phyloP scores from a whole-genome alignment of 768 basidiomycete genomes.

The Calocera cornea region DNA sequence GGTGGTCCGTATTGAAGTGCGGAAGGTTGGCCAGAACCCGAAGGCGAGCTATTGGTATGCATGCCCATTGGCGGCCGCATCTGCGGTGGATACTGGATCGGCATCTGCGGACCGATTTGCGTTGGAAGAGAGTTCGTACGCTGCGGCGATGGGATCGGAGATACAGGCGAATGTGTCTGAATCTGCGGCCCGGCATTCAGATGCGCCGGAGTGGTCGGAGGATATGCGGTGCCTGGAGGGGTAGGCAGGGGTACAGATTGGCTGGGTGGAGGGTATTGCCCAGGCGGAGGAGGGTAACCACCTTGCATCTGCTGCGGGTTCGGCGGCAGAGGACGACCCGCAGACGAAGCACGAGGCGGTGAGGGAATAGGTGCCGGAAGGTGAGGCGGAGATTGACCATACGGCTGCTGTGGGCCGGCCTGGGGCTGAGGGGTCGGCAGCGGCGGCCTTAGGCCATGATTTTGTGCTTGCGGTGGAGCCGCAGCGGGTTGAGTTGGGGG shows the following conservation, averaged over 20 bases:
- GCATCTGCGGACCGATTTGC: background rate
- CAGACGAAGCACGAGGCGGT: background rate
- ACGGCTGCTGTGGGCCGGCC: background rate
- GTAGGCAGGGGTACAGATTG: conserved; percentile 5
- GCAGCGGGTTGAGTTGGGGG: background rate
- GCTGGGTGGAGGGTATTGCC: conserved; percentile 2
- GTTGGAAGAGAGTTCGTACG: background rate
- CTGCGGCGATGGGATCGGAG: background rate
- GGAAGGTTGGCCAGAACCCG: background rate
- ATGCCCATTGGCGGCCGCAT: background rate
- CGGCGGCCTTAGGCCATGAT: background rate
- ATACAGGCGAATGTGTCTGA: background rate
- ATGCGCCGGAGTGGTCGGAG: conserved; percentile 5
- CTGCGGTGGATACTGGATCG: background rate
- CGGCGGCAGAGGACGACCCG: background rate
- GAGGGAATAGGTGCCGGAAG: background rate
- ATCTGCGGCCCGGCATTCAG: background rate
- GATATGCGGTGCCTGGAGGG: background rate
- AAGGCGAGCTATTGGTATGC: background rate
- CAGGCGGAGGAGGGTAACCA: too few species aligned
- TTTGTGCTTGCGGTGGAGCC: background rate
- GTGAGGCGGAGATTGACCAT: background rate
- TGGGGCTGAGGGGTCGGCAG: background rate
- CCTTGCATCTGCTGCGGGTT: background rate
- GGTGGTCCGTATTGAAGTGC: background rate